Percentiles rank a stretch among this genome's conserved stretches.
Conservation (phyloP, 768 basidiomycete species). For the Tulasnella sp. region DNA sequence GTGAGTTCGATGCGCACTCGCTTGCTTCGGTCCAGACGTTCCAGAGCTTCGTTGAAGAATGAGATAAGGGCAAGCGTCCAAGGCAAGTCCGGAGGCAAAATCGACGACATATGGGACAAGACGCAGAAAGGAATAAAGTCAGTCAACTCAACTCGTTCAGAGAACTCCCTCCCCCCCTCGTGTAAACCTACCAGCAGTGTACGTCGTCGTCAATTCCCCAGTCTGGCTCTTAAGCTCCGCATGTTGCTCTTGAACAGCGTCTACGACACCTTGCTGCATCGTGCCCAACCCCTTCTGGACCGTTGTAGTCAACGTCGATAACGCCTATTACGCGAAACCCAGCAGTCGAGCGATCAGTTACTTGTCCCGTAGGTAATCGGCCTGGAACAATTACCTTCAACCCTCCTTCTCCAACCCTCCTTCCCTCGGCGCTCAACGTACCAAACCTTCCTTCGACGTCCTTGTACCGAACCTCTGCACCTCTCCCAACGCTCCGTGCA, state of each 20-base stretch:
- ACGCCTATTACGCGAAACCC: background rate
- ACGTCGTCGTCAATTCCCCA: background rate
- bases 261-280: background rate
- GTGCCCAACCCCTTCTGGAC: background rate
- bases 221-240: background rate
- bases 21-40: conserved; percentile 5
- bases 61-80: background rate
- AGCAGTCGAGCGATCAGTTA: background rate
- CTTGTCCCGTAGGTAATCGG: background rate
- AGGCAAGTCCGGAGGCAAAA: background rate
- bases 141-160: background rate
- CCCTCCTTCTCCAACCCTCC: conserved; percentile 41
- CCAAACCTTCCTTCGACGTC: conserved; percentile 31
- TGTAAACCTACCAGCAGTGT: background rate
- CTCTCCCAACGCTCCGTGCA: background rate
- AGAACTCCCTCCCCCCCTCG: background rate
- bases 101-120: background rate
- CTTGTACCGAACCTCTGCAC: conserved; percentile 23
- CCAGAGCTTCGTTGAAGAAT: background rate
- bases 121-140: background rate
- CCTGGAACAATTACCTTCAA: background rate
- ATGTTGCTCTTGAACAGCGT: background rate
- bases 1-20: background rate
- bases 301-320: background rate
- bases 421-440: conserved; percentile 38